Conservation (phyloP, 768 basidiomycete genomes). For the Lactarius hengduanensis region DNA sequence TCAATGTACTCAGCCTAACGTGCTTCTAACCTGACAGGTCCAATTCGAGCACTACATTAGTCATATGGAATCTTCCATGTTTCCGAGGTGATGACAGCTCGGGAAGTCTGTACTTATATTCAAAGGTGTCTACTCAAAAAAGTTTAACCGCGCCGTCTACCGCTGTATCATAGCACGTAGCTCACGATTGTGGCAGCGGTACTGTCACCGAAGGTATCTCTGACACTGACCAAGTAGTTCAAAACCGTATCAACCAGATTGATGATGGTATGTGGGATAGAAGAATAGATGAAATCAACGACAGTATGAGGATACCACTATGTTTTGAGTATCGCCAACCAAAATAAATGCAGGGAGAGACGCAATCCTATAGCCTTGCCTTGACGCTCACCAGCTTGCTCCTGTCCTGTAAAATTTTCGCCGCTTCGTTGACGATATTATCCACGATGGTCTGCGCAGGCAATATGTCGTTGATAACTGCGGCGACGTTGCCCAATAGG, state of each 20-base stretch:
- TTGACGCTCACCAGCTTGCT: conserved; percentile 42
- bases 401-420: conserved; percentile 44
- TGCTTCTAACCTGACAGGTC: not conserved
- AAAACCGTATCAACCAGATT: not conserved
- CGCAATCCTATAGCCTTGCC: conserved; percentile 48
- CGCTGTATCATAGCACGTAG: not conserved
- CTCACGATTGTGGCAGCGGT: too few species aligned
- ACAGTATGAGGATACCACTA: not conserved
- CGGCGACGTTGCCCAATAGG: conserved; percentile 84
- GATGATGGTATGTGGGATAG: conserved; percentile 2
- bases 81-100: conserved; percentile 8
- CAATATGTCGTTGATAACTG: conserved; percentile 67
- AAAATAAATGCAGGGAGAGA: not conserved
- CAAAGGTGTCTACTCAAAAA: not conserved
- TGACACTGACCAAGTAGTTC: not conserved
- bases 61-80: conserved; percentile 17
- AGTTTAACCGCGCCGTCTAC: not conserved
- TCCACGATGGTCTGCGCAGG: conserved; percentile 85
- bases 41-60: conserved; percentile 15
- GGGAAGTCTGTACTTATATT: not conserved
- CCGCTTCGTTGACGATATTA: conserved; percentile 67
- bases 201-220: not conserved
- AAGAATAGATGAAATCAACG: not conserved
- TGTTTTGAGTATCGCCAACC: not conserved
- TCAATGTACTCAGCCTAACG: not conserved